Conservation (phyloP, 73 alveolate species). For the Breviolum minutum region DNA sequence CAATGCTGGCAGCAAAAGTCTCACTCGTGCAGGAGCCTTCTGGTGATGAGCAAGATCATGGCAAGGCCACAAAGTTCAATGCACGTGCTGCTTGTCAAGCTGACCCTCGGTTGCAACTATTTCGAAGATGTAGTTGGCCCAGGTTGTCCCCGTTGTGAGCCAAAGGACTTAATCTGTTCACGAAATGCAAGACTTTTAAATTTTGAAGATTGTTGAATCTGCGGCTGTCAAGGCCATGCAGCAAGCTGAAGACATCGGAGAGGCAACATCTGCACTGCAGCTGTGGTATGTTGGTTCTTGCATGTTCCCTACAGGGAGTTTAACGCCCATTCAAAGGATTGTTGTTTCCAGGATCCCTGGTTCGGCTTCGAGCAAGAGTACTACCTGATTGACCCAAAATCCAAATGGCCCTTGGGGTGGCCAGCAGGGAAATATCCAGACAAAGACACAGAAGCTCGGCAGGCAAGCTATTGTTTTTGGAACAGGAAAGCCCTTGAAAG, state of each 20-base stretch:
- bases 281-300: background rate
- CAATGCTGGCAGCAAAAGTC: background rate
- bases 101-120: slow-evolving; percentile 12
- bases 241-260: slow-evolving; percentile 77
- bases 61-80: slow-evolving; percentile 80
- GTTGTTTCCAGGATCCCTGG: slow-evolving; percentile 96
- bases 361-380: slow-evolving; percentile 97
- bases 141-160: background rate
- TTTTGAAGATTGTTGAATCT: too few relatives aligned
- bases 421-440: slow-evolving; percentile 97
- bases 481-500: too few relatives aligned
- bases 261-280: background rate
- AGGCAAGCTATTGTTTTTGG: background rate
- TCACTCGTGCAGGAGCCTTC: slow-evolving; percentile 49
- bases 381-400: slow-evolving; percentile 95
- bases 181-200: too few relatives aligned
- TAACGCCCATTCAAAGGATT: background rate
- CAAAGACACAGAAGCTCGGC: slow-evolving; percentile 87
- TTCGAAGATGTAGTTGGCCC: background rate
- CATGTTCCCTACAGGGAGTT: background rate
- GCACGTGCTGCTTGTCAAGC: slow-evolving; percentile 76
- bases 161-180: too few relatives aligned
- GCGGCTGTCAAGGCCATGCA: slow-evolving; percentile 64
- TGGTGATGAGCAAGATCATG: slow-evolving; percentile 60
- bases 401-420: slow-evolving; percentile 97